Evolutionary conservation across 2,329 filamentous ascomycete species (phyloP).

Genomic region (Aspergillus quadrilineatus): DNA sequence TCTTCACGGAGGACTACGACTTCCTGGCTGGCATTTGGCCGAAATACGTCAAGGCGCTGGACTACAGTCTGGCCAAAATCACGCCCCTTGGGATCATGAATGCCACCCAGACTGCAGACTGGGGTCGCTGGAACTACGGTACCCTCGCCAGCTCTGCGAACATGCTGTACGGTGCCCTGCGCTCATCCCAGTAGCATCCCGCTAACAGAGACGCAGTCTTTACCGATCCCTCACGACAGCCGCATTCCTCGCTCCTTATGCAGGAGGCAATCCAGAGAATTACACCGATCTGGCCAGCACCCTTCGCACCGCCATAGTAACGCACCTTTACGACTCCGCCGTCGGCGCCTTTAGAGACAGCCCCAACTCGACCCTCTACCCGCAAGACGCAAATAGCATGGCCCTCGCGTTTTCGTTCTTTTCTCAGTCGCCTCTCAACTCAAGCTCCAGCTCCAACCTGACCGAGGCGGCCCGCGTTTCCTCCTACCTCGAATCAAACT

Average conservation of each 20-base stretch:
- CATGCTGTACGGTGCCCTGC: slow-evolving; percentile 41
- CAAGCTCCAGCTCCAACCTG: slow-evolving; percentile 23
- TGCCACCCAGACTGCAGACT: slow-evolving; percentile 52
- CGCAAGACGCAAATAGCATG: slow-evolving; percentile 62
- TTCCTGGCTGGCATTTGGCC: slow-evolving; percentile 52
- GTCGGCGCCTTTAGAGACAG: slow-evolving; percentile 58
- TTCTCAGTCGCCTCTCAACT: slow-evolving; percentile 18
- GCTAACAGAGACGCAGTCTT: slow-evolving; percentile 28
- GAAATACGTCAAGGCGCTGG: slow-evolving; percentile 50
- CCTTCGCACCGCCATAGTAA: slow-evolving; percentile 49
- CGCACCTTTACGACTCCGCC: slow-evolving; percentile 49
- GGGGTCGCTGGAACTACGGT: slow-evolving; percentile 53
- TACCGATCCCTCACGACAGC: slow-evolving; percentile 57
- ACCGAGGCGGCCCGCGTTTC: slow-evolving; percentile 44
- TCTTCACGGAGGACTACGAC: slow-evolving; percentile 54
- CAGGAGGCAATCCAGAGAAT: slow-evolving; percentile 41
- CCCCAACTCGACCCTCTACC: slow-evolving; percentile 52
- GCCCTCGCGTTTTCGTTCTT: slow-evolving; percentile 46
- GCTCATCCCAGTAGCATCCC: not conserved
- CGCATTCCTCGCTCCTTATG: slow-evolving; percentile 51
- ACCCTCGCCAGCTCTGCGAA: slow-evolving; percentile 36
- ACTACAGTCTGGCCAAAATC: slow-evolving; percentile 47
- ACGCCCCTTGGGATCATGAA: slow-evolving; percentile 49
- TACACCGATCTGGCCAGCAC: slow-evolving; percentile 43
- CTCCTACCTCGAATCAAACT: slow-evolving; percentile 50